Evolutionary conservation across 805 yeast species (phyloP).

Genomic region (Candida broadrunensis): DNA sequence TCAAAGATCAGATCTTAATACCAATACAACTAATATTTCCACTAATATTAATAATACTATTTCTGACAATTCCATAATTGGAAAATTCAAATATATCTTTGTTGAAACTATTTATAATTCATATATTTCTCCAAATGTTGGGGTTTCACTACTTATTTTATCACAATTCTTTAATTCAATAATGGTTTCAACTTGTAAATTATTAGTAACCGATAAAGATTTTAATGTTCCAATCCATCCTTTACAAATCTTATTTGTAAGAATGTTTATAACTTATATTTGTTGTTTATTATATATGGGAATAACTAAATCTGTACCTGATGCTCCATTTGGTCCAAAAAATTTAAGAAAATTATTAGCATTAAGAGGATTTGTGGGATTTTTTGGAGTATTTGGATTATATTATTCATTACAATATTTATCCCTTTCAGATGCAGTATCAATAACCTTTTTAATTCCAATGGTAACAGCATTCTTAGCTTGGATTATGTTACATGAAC

Average conservation of each 20-base stretch:
- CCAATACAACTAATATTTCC: not conserved
- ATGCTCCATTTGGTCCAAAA: conserved; percentile 70
- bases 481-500: conserved; percentile 61
- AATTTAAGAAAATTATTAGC: conserved; percentile 52
- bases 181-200: conserved; percentile 73
- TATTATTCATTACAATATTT: conserved; percentile 73
- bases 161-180: conserved; percentile 74
- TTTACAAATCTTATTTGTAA: conserved; percentile 68
- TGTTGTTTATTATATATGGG: conserved; percentile 59
- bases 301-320: conserved; percentile 45
- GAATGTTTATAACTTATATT: conserved; percentile 71
- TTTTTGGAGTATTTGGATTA: conserved; percentile 73
- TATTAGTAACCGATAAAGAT: conserved; percentile 64
- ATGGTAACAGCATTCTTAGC: conserved; percentile 74
- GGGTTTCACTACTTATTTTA: conserved; percentile 53
- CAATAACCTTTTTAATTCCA: conserved; percentile 76
- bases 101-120: not conserved
- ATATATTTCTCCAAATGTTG: conserved; percentile 39
- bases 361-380: conserved; percentile 70
- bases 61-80: not conserved
- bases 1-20: not conserved
- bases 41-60: not conserved
- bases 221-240: conserved; percentile 67
- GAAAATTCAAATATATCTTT: not conserved
- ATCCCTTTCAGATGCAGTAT: conserved; percentile 76